phyloP scores from a whole-genome alignment of 2,329 filamentous ascomycete genomes.

The Hymenoscyphus fraxineus region DNA sequence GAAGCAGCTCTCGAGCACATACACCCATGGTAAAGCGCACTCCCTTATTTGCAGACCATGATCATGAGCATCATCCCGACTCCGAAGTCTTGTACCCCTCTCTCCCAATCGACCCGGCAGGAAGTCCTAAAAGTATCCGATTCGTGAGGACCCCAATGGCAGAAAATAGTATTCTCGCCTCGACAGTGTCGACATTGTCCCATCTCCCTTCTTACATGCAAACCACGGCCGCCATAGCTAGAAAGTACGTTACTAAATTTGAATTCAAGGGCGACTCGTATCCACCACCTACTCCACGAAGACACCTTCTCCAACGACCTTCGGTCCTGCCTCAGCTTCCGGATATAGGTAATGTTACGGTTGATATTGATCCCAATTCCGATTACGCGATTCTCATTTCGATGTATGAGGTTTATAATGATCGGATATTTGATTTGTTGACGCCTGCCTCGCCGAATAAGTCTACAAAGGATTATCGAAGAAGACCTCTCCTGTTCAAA shows the following conservation, averaged over 20 bases:
- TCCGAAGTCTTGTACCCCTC: slow-evolving; percentile 24
- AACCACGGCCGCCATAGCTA: slow-evolving; percentile 31
- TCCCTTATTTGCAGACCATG: slow-evolving; percentile 21
- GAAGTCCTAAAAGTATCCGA: slow-evolving; percentile 32
- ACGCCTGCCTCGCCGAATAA: slow-evolving; percentile 58
- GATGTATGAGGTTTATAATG: slow-evolving; percentile 99
- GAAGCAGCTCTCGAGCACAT: slow-evolving; percentile 60
- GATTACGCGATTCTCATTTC: slow-evolving; percentile 88
- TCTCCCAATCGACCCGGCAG: slow-evolving; percentile 22
- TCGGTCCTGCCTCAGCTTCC: slow-evolving; percentile 71
- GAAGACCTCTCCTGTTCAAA: slow-evolving; percentile 88
- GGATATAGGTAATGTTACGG: slow-evolving; percentile 65
- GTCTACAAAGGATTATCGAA: slow-evolving; percentile 64
- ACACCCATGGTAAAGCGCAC: slow-evolving; percentile 66
- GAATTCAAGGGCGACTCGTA: slow-evolving; percentile 49
- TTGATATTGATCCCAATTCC: slow-evolving; percentile 63
- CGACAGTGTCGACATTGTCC: slow-evolving; percentile 18
- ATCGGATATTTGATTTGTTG: slow-evolving; percentile 92
- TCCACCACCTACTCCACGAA: slow-evolving; percentile 54
- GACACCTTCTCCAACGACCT: slow-evolving; percentile 61
- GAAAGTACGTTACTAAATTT: slow-evolving; percentile 35
- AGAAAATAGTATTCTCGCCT: slow-evolving; percentile 20
- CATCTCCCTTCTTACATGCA: slow-evolving; percentile 32
- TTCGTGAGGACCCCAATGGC: slow-evolving; percentile 13
- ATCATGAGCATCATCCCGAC: slow-evolving; percentile 5